Conservation (phyloP, 1,139 yeast genomes). For the Debaryomyces udenii region DNA sequence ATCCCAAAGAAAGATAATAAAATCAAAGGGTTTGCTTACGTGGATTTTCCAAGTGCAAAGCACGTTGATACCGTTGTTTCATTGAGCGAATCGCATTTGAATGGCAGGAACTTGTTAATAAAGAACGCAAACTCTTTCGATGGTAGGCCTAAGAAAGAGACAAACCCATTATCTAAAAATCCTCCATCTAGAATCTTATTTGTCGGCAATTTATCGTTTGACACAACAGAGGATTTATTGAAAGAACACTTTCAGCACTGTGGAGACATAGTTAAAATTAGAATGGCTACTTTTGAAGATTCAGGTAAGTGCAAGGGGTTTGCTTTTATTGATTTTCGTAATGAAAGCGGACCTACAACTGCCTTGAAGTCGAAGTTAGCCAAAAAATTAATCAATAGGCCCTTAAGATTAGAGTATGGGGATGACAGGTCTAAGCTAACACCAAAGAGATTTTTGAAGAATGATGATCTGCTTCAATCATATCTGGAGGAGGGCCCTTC, state of each 20-base stretch:
- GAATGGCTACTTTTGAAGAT: constrained; percentile 98
- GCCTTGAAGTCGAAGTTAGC: constrained; percentile 79
- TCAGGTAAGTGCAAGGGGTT: constrained; percentile 96
- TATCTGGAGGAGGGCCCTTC: constrained; percentile 2
- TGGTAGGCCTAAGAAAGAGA: constrained; percentile 77
- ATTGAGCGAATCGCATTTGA: constrained; percentile 70
- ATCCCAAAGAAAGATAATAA: constrained; percentile 65
- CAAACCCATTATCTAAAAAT: constrained; percentile 53
- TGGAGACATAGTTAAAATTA: constrained; percentile 77
- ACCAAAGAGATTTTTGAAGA: constrained; percentile 42
- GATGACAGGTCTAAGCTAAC: constrained; percentile 88
- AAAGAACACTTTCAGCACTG: constrained; percentile 77
- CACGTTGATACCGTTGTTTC: constrained; percentile 68
- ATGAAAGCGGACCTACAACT: constrained; percentile 76
- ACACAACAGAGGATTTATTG: constrained; percentile 80
- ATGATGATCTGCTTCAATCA: constrained; percentile 15
- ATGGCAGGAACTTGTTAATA: constrained; percentile 84
- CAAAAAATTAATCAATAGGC: constrained; percentile 69
- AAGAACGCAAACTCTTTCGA: constrained; percentile 81
- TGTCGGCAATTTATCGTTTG: constrained; percentile 92
- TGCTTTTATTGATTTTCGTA: constrained; percentile 86
- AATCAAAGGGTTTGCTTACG: constrained; percentile 87
- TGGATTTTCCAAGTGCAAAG: constrained; percentile 70
- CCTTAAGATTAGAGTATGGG: constrained; percentile 86
- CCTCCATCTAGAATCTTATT: constrained; percentile 90